Percentiles rank a stretch among this genome's conserved stretches.
phyloP scores from a whole-genome alignment of 2,329 filamentous ascomycete species.

The Pseudocercospora musae region DNA sequence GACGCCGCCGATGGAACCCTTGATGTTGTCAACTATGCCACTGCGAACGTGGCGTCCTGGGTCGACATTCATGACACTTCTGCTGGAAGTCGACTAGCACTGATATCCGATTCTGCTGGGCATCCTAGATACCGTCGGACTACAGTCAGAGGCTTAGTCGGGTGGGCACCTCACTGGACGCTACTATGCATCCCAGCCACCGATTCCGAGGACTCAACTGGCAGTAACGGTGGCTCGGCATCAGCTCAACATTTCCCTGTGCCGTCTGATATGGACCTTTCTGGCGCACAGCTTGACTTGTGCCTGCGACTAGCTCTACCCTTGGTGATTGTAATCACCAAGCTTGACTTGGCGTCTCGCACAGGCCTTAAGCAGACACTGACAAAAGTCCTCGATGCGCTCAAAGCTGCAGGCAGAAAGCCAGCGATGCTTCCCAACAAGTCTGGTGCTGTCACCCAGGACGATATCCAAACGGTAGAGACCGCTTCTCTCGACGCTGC shows the following conservation, averaged over 20 bases:
- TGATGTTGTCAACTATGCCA: conserved; percentile 75
- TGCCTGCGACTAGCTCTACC: conserved; percentile 78
- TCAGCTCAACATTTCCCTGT: conserved; percentile 50
- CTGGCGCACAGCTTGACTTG: conserved; percentile 75
- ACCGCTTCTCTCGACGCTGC: conserved; percentile 57
- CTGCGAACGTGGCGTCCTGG: conserved; percentile 86
- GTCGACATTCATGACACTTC: conserved; percentile 84
- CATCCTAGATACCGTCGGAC: conserved; percentile 87
- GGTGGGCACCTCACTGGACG: conserved; percentile 94
- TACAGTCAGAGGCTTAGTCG: conserved; percentile 82
- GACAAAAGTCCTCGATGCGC: conserved; percentile 67
- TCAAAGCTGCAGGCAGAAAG: conserved; percentile 71
- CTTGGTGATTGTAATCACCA: conserved; percentile 80
- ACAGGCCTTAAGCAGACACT: conserved; percentile 66
- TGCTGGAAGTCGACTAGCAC: conserved; percentile 71
- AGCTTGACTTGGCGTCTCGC: conserved; percentile 81
- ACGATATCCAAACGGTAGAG: conserved; percentile 57
- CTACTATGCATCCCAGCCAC: conserved; percentile 83
- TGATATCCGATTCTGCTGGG: conserved; percentile 88
- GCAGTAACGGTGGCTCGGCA: conserved; percentile 45
- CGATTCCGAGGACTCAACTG: conserved; percentile 54
- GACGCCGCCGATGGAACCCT: conserved; percentile 31
- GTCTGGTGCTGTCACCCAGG: conserved; percentile 29
- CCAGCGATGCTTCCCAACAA: conserved; percentile 63
- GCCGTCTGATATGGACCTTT: conserved; percentile 64